Conservation (phyloP, 495 filamentous ascomycete genomes). For the Neurospora sp. region DNA sequence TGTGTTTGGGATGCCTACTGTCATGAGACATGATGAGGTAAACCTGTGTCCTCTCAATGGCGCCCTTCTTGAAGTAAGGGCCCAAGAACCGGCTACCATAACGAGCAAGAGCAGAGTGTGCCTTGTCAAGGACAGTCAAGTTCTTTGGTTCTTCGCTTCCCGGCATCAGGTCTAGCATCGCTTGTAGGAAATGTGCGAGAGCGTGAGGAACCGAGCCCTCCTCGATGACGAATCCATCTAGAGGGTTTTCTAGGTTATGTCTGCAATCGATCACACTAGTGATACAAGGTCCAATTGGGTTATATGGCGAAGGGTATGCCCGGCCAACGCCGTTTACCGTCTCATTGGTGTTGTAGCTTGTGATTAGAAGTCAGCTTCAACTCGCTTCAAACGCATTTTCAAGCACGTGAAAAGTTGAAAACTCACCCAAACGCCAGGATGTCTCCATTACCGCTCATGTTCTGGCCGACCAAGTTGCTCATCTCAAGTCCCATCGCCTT, state of each 20-base stretch:
- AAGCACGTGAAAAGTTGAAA: background rate
- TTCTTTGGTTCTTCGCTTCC: constrained; percentile 36
- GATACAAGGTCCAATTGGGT: constrained; percentile 54
- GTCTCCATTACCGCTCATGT: constrained; percentile 62
- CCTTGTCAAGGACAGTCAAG: constrained; percentile 26
- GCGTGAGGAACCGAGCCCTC: constrained; percentile 53
- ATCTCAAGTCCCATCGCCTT: constrained; percentile 47
- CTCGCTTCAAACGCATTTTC: background rate
- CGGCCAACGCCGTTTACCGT: constrained; percentile 48
- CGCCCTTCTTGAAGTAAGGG: constrained; percentile 44
- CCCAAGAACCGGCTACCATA: constrained; percentile 45
- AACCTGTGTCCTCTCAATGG: constrained; percentile 49
- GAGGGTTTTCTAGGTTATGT: constrained; percentile 37
- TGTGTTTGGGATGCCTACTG: constrained; percentile 22
- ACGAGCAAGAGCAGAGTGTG: constrained; percentile 37
- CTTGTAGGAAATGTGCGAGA: constrained; percentile 45
- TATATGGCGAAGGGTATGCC: constrained; percentile 33
- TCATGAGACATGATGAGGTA: constrained; percentile 69
- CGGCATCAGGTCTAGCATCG: constrained; percentile 47
- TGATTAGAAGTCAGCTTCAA: constrained; percentile 3
- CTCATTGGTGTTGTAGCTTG: constrained; percentile 47
- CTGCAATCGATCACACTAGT: constrained; percentile 56
- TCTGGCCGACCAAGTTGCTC: constrained; percentile 48
- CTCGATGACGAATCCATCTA: constrained; percentile 57
- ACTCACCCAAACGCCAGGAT: constrained; percentile 51